Evolutionary conservation across 1,284 basidiomycete genomes (phyloP).

Genomic region (Phylloporus sp.): DNA sequence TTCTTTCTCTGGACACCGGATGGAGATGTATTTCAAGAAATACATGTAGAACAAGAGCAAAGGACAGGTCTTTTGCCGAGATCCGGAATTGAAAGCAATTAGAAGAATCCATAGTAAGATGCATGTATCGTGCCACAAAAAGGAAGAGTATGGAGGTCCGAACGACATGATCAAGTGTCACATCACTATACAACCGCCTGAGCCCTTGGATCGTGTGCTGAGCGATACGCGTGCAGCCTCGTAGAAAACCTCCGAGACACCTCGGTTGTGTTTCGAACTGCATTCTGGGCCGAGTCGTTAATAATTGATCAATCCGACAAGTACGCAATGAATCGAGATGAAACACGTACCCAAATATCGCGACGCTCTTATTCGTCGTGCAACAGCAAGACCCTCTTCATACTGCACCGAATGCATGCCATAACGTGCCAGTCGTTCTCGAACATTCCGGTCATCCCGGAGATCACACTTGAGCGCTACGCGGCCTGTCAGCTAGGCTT

Average conservation of each 20-base stretch:
- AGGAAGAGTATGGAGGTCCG: constrained; percentile 3
- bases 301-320: constrained; percentile 7
- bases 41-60: constrained; percentile 19
- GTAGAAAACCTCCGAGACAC: constrained; percentile 90
- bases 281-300: constrained; percentile 75
- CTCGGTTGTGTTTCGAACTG: constrained; percentile 94
- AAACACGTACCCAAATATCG: constrained; percentile 82
- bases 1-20: constrained; percentile 3
- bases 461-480: constrained; percentile 94
- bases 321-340: constrained; percentile 2
- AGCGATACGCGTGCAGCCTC: constrained; percentile 88
- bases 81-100: constrained; percentile 28
- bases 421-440: constrained; percentile 73
- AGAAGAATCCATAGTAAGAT: constrained; percentile 29
- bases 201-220: constrained; percentile 73
- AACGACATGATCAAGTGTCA: constrained; percentile 42
- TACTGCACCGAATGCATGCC: constrained; percentile 82
- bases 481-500: constrained; percentile 17
- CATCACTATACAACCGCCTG: constrained; percentile 63
- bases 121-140: constrained; percentile 18
- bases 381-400: constrained; percentile 88
- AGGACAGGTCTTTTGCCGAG: neutral
- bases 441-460: constrained; percentile 76
- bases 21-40: constrained; percentile 21
- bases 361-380: constrained; percentile 89